Percentiles rank a stretch among this genome's conserved stretches.
phyloP scores from a whole-genome alignment of 1,139 yeast species.

The Arxiozyma slooffiae region DNA sequence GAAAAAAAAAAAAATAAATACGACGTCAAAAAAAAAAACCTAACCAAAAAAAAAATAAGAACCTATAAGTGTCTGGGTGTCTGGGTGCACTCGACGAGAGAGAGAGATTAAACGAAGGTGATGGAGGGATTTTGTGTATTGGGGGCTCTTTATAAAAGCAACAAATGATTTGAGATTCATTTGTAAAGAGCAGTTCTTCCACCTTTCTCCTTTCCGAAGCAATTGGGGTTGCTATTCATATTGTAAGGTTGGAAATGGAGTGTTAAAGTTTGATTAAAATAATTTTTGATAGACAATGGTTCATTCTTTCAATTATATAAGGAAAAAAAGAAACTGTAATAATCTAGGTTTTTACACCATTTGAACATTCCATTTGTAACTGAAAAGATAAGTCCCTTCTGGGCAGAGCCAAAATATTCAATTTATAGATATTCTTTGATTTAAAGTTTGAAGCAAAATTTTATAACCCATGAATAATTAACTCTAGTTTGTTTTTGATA shows the following conservation, averaged over 20 bases:
- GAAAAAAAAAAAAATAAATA: not conserved
- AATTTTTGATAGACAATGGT: too few species aligned
- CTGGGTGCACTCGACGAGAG: not conserved
- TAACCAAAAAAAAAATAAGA: too few species aligned
- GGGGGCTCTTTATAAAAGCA: too few species aligned
- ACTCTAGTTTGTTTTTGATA: slow-evolving; percentile 22
- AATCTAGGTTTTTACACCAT: slow-evolving; percentile 14
- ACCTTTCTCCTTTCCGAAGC: too few species aligned
- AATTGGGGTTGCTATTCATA: too few species aligned
- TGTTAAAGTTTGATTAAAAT: too few species aligned
- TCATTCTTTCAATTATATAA: slow-evolving; percentile 5
- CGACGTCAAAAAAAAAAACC: not conserved
- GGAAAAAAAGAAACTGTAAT: slow-evolving; percentile 9
- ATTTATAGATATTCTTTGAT: slow-evolving; percentile 11
- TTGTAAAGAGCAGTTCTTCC: too few species aligned
- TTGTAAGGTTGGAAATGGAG: too few species aligned
- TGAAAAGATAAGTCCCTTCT: slow-evolving; percentile 29
- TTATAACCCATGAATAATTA: slow-evolving; percentile 18
- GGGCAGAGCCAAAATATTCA: slow-evolving; percentile 30
- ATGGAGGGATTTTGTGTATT: too few species aligned
- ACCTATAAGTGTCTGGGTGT: not conserved
- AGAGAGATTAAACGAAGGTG: not conserved
- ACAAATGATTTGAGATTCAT: too few species aligned
- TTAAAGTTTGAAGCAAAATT: slow-evolving; percentile 16
- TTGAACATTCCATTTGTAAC: not conserved